Conservation (phyloP, 78 protist species). For the Pelomyxa schiedti region DNA sequence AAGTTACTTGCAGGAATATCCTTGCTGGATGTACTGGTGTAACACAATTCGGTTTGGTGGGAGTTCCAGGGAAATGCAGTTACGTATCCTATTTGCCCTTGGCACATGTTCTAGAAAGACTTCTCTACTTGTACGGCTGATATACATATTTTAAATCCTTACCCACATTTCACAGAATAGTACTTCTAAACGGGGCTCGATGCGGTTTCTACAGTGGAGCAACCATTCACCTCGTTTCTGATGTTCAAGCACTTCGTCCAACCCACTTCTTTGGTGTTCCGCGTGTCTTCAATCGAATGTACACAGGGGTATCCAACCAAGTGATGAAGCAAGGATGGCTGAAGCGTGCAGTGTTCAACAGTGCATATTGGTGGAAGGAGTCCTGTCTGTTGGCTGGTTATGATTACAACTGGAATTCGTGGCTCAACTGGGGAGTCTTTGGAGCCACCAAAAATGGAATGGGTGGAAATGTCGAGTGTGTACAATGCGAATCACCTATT, state of each 20-base stretch:
- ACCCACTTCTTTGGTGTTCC: conserved; percentile 87
- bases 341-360: too few relatives aligned
- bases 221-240: conserved; percentile 50
- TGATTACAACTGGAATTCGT: too few relatives aligned
- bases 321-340: too few relatives aligned
- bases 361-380: too few relatives aligned
- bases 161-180: too few relatives aligned
- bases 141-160: too few relatives aligned
- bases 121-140: neutral
- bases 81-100: conserved; percentile 84
- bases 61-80: conserved; percentile 19
- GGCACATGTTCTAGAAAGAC: conserved; percentile 86
- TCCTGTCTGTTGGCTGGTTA: conserved; percentile 93
- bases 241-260: conserved; percentile 69
- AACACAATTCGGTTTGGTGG: neutral
- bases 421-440: too few relatives aligned
- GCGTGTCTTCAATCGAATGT: conserved; percentile 73
- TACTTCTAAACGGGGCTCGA: too few relatives aligned
- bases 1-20: neutral
- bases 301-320: conserved; percentile 48
- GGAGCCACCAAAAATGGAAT: too few relatives aligned
- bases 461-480: too few relatives aligned
- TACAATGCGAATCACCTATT: too few relatives aligned
- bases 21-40: neutral
- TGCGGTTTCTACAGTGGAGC: conserved; percentile 69